Evolutionary conservation across 805 yeast species (phyloP), one percentile per base, ranked within the genome.

Genomic region (Pichia phayaonensis): DNA sequence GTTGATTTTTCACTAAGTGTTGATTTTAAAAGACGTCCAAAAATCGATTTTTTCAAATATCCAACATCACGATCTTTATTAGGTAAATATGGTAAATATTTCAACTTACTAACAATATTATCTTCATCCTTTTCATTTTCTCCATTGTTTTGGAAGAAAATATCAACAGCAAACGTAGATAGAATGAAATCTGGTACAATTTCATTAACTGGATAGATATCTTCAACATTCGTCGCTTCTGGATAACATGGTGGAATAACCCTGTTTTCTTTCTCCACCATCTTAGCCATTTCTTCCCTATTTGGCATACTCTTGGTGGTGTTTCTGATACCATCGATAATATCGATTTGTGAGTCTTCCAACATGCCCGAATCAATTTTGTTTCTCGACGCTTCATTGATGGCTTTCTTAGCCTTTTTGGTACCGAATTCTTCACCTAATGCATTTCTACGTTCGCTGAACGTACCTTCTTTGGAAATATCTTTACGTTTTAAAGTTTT

Each of bases 341-440:
- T 90, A 59, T 87, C 94, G 53, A 80, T 66, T 64, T 92, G 94
- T 47, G 82, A 72, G 42, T 58, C 61, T 50, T 78, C 85, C 57
- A 94, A 76, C 66, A 82, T 79, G 47, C 81, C 95, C 2, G 96
- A 77, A 64, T 94, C 97, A 62, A 94, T 83, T 60, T 86, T 77
- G 70, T 94, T 94, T 66, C 85, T 81, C 61, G 84, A 94, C 60
- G 81, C 69, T 64, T 84, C 92, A 47, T 79, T 72, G 61, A 94
- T 86, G 36, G 95, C 95, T 59, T 88, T 85, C 72, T 89, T 92
- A 55, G 97, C 97, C 72, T 83, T 90, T 72, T 87, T 90, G 51
- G 99, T 92, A 76, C 99, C 99, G 60, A 94, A 94, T 3, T 94
- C 95, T 69, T 89, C 92, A 62, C 99, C 99, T 62, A 94, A 76